These are phyloP conservation scores for Jackrogersella minutella DNA, from an alignment of 495 filamentous ascomycete genomes.

Conservation along the genomic window DNA sequence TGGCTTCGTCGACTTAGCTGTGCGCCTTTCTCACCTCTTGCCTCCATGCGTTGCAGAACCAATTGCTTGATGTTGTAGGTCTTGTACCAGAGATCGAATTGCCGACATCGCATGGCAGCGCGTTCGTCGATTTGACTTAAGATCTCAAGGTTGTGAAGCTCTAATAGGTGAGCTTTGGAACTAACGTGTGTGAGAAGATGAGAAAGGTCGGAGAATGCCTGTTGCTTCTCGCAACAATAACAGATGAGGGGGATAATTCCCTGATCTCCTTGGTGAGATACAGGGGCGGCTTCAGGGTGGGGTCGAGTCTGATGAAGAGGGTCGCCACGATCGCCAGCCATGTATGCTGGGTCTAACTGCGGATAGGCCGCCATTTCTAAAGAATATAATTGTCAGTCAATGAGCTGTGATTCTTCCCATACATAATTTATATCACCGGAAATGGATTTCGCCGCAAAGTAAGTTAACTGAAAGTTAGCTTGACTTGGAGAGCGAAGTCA, in stretches of 20 bases:
- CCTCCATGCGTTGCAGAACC: conserved; percentile 72
- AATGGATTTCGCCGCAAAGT: not conserved
- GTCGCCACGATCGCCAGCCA: not conserved
- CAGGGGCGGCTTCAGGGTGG: conserved; percentile 9
- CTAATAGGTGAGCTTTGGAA: conserved; percentile 83
- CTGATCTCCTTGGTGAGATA: not conserved
- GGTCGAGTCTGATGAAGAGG: not conserved
- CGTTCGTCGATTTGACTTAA: conserved; percentile 63
- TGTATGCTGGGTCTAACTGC: not conserved
- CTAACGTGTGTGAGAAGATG: conserved; percentile 87
- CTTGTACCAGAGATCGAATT: conserved; percentile 76
- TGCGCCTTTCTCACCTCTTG: conserved; percentile 70
- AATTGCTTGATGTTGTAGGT: conserved; percentile 68
- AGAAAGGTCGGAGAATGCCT: conserved; percentile 84
- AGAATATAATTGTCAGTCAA: not conserved
- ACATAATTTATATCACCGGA: not conserved
- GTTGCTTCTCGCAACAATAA: conserved; percentile 78
- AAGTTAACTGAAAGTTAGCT: too few relatives aligned
- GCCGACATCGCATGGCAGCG: conserved; percentile 58
- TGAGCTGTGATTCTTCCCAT: not conserved
- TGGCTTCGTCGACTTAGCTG: conserved; percentile 33
- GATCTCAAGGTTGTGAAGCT: conserved; percentile 76
- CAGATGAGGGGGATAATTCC: conserved; percentile 70
- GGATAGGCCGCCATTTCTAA: conserved; percentile 14
- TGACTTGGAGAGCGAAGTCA: too few relatives aligned